These are phyloP conservation scores for Verticillium albo-atrum DNA, from an alignment of 2,329 filamentous ascomycete genomes.

Conservation along the genomic window DNA sequence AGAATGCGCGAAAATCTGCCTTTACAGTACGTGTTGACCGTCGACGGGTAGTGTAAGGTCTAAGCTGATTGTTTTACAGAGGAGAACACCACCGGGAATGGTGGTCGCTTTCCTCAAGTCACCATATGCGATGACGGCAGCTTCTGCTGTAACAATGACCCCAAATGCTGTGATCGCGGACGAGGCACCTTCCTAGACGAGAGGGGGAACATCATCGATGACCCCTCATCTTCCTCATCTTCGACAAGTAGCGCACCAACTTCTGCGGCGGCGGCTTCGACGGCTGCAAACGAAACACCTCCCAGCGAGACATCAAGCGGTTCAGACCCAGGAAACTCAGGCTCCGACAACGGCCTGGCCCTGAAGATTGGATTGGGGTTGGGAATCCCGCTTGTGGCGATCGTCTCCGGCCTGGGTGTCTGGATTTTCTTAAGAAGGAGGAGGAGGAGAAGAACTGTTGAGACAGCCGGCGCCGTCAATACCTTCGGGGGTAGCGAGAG, in stretches of 20 bases:
- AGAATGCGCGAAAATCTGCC: not conserved
- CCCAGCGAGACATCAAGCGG: not conserved
- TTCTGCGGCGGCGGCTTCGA: not conserved
- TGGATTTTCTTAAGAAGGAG: no score
- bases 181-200: conserved; percentile 1
- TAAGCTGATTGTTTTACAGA: not conserved
- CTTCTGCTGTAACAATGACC: not conserved
- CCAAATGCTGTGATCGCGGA: not conserved
- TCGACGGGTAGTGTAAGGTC: no score
- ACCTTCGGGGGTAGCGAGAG: no score
- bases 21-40: not conserved
- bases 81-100: not conserved
- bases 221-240: not conserved
- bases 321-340: not conserved
- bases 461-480: no score
- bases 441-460: no score
- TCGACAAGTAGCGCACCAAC: not conserved
- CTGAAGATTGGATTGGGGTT: not conserved
- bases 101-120: not conserved
- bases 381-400: not conserved
- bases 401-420: no score
- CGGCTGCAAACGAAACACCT: not conserved
- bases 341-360: not conserved
- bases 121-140: not conserved
- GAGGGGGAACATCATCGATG: not conserved